Conservation (phyloP, 345 rosid genomes). For the Salix brachista region DNA sequence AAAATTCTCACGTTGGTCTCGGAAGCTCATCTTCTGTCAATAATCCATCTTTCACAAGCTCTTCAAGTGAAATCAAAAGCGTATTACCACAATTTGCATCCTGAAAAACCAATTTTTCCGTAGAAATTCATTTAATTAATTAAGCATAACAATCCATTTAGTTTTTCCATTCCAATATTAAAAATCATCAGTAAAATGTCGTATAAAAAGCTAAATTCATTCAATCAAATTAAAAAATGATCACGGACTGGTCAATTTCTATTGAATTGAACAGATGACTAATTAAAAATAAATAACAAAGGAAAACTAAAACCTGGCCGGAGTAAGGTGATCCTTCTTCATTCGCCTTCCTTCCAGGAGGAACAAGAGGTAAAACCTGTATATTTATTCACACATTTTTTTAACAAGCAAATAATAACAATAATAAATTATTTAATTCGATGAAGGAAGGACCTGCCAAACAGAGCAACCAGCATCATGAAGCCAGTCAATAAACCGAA, state of each 20-base stretch:
- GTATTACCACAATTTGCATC: slow-evolving; percentile 96
- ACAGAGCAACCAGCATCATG: slow-evolving; percentile 75
- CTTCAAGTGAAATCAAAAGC: slow-evolving; percentile 84
- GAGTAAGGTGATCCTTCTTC: slow-evolving; percentile 85
- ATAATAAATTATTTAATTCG: too few relatives aligned
- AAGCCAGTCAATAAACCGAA: slow-evolving; percentile 86
- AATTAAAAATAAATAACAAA: background rate
- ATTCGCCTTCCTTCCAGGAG: slow-evolving; percentile 59
- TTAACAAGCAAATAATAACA: background rate
- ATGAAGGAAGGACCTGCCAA: slow-evolving; percentile 61
- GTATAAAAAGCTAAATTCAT: too few relatives aligned
- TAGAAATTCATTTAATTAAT: background rate
- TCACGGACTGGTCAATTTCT: background rate
- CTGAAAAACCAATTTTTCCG: slow-evolving; percentile 30
- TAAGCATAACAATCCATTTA: background rate
- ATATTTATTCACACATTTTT: background rate
- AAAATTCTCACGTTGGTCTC: slow-evolving; percentile 47
- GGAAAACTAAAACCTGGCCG: slow-evolving; percentile 58
- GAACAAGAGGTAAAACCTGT: slow-evolving; percentile 97
- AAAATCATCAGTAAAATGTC: too few relatives aligned
- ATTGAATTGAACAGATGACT: too few relatives aligned
- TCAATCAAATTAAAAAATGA: background rate
- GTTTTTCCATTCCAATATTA: background rate
- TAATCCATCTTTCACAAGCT: slow-evolving; percentile 84
- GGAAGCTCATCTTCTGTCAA: slow-evolving; percentile 69